These are phyloP conservation scores for Spathaspora hagerdaliae DNA, from an alignment of 805 yeast species.

Conservation along the genomic window DNA sequence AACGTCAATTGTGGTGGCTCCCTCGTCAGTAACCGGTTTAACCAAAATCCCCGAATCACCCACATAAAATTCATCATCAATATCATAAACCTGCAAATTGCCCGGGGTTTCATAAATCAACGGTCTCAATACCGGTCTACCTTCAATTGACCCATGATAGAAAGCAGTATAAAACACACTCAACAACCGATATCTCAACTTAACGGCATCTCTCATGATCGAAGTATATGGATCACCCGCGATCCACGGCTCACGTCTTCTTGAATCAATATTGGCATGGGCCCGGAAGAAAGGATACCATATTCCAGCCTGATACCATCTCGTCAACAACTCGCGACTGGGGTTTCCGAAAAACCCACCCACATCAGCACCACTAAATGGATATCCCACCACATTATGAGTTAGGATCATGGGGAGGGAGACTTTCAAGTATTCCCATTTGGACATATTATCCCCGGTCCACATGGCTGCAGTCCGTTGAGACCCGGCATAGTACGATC, in stretches of 20 bases:
- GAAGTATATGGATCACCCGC: slow-evolving; percentile 70
- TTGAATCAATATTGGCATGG: slow-evolving; percentile 93
- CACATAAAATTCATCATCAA: slow-evolving; percentile 82
- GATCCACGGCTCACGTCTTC: slow-evolving; percentile 91
- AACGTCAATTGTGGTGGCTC: slow-evolving; percentile 34
- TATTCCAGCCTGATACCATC: slow-evolving; percentile 96
- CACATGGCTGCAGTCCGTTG: slow-evolving; percentile 91
- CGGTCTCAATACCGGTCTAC: slow-evolving; percentile 71
- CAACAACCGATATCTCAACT: slow-evolving; percentile 67
- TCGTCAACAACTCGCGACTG: slow-evolving; percentile 65
- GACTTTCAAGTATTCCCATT: slow-evolving; percentile 78
- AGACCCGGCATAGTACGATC: slow-evolving; percentile 87
- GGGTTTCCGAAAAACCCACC: slow-evolving; percentile 97
- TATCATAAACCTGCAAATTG: slow-evolving; percentile 43
- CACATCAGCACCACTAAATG: slow-evolving; percentile 93
- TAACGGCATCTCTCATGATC: slow-evolving; percentile 65
- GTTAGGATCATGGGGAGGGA: slow-evolving; percentile 89
- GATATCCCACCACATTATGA: slow-evolving; percentile 77
- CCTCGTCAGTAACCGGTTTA: slow-evolving; percentile 71
- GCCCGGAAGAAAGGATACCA: slow-evolving; percentile 97
- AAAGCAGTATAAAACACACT: slow-evolving; percentile 82
- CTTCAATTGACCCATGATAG: slow-evolving; percentile 53
- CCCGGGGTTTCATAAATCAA: slow-evolving; percentile 54
- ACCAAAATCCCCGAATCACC: slow-evolving; percentile 70
- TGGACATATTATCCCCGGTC: slow-evolving; percentile 96